Evolutionary conservation across 2,329 filamentous ascomycete species (phyloP), one percentile per base, ranked within the genome.

Genomic region (Arachnomyces sp.): DNA sequence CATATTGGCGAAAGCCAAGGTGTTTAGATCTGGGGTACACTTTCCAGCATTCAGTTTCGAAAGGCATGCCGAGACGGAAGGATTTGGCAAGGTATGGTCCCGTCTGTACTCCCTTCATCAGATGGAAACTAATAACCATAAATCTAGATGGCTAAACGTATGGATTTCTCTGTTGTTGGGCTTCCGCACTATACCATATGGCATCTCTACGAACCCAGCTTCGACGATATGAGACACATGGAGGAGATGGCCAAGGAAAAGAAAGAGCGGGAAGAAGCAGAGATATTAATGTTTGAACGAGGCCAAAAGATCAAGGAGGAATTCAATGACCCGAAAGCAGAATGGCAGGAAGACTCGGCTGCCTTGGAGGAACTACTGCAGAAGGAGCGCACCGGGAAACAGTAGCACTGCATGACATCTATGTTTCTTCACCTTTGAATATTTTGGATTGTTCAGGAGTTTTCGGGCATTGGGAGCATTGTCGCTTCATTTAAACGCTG

Each of bases 121-220:
- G n/a, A n/a, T n/a, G n/a, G n/a, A 47, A 56, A 32, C 7, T 29
- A 7, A 20, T 31, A 31, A 9, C n/a, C n/a, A n/a, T 16, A 13
- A n/a, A 12, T 34, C 14, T 46, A 94, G 89, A 98, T 98, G 92
- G 86, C 92, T 12, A 92, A 87, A 63, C 82, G 86, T 44, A 96
- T 98, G 92, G 75, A 84, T 44, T 96, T 86, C 58, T 94, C 89
- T 0, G 92, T 98, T 13, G 84, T 98, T 43, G 92, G 92, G 25
- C 73, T 98, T 34, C 92, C 92, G 5, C 92, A 98, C 60, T 98
- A 98, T 64, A 94, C 88, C 1, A 95, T 98, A 49, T 98, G 92
- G 92, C 92, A 98, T 80, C 73, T 98, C 56, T 98, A 98, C 69
- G 92, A 98, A 64, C 92, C 92, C n/a, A 94, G 87, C 55, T 85